Conservation (phyloP, 306 rosid genomes). For the Morella rubra region DNA sequence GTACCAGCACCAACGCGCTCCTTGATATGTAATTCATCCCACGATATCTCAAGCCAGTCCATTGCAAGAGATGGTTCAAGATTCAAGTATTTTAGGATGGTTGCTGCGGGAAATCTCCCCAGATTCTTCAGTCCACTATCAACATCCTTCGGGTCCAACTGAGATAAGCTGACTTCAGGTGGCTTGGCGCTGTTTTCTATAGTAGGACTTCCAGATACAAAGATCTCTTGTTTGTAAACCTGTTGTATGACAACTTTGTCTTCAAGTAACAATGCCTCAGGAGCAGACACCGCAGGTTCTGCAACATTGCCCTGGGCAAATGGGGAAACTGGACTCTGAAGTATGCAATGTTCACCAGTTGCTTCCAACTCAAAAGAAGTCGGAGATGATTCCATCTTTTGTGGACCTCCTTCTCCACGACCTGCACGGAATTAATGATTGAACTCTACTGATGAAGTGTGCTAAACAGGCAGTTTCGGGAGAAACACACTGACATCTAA, state of each 20-base stretch:
- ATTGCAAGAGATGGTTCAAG: conserved; percentile 96
- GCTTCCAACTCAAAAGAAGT: conserved; percentile 44
- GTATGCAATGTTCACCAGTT: conserved; percentile 39
- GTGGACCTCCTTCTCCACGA: conserved; percentile 41
- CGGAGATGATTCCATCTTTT: conserved; percentile 38
- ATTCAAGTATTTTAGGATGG: conserved; percentile 60
- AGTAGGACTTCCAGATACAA: conserved; percentile 43
- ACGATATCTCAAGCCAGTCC: conserved; percentile 99
- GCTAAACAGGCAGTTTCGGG: not conserved
- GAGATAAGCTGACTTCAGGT: conserved; percentile 38
- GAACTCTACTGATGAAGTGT: not conserved
- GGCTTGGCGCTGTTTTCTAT: conserved; percentile 39
- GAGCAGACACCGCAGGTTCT: conserved; percentile 38
- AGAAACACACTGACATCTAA: not conserved
- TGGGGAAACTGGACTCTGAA: conserved; percentile 46
- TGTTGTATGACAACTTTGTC: conserved; percentile 39
- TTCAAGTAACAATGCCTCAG: conserved; percentile 35
- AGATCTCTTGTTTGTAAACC: conserved; percentile 36
- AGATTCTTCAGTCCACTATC: conserved; percentile 42
- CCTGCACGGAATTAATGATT: conserved; percentile 45
- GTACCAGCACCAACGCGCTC: conserved; percentile 98
- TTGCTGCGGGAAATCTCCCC: conserved; percentile 39
- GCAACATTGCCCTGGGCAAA: conserved; percentile 42
- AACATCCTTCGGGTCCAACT: conserved; percentile 41
- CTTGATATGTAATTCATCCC: conserved; percentile 85